These are phyloP conservation scores for Globisporangium nodosum DNA, from an alignment of 352 stramenopile genomes.

Conservation along the genomic window DNA sequence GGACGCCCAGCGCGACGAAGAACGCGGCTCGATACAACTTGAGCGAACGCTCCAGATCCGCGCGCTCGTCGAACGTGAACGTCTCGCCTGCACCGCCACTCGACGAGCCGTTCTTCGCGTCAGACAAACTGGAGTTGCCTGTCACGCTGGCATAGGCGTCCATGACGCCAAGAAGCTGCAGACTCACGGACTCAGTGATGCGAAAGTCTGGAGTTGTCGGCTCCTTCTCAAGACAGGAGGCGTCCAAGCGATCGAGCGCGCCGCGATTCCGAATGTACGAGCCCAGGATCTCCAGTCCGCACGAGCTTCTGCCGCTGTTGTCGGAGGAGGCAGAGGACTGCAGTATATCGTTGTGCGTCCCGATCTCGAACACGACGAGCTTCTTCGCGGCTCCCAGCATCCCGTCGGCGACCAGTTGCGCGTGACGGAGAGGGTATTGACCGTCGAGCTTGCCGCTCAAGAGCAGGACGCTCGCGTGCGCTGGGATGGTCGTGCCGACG, in stretches of 20 bases:
- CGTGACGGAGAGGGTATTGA: constrained; percentile 4
- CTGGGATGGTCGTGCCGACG: constrained; percentile 14
- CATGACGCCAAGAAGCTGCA: constrained; percentile 1
- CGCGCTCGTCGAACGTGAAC: constrained; percentile 4
- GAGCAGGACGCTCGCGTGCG: constrained; percentile 15
- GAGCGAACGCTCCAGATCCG: constrained; percentile 16
- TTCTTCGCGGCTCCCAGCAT: constrained; percentile 2
- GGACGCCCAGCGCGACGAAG: constrained; percentile 18
- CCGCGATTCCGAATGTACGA: constrained; percentile 4
- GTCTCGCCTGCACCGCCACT: neutral
- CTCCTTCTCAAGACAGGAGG: neutral
- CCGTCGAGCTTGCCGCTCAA: constrained; percentile 15
- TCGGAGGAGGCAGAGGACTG: neutral
- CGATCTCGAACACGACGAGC: constrained; percentile 1
- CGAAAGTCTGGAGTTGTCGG: neutral
- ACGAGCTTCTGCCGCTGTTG: neutral
- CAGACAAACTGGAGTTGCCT: neutral
- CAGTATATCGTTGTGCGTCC: neutral
- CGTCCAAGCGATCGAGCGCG: neutral
- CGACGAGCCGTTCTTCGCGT: neutral
- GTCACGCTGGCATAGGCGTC: neutral
- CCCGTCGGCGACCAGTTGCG: neutral
- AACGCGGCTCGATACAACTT: constrained; percentile 26
- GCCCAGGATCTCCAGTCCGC: constrained; percentile 2
- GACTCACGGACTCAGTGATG: constrained; percentile 4